Evolutionary conservation across 2,329 filamentous ascomycete genomes (phyloP).

Genomic region (Dothideomycetes sp.): DNA sequence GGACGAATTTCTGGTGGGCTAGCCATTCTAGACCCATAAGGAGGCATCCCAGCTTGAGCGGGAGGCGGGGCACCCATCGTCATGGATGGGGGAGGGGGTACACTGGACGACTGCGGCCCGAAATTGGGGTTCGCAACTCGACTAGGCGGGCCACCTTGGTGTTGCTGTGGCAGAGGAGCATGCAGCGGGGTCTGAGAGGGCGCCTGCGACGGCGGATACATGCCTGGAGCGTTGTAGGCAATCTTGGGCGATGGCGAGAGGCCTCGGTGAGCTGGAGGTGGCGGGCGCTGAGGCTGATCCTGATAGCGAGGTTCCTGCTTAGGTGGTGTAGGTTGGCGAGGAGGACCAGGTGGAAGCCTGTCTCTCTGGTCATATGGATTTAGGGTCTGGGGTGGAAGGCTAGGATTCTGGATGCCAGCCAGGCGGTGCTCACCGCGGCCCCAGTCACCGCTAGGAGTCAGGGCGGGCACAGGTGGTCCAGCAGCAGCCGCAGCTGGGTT

Average conservation of each 20-base stretch:
- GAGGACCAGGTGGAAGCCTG: constrained; percentile 49
- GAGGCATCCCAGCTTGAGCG: constrained; percentile 45
- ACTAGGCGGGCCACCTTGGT: constrained; percentile 15
- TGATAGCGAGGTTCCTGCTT: constrained; percentile 43
- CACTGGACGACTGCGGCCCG: constrained; percentile 26
- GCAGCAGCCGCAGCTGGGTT: constrained; percentile 40
- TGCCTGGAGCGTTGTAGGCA: constrained; percentile 36
- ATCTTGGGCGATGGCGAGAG: constrained; percentile 51
- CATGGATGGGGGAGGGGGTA: constrained; percentile 40
- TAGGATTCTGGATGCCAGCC: constrained; percentile 61
- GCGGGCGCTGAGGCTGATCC: constrained; percentile 24
- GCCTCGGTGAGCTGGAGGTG: constrained; percentile 42
- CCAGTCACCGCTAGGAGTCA: constrained; percentile 46
- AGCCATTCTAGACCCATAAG: constrained; percentile 56
- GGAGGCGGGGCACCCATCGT: constrained; percentile 41
- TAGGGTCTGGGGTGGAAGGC: constrained; percentile 52
- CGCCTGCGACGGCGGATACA: constrained; percentile 15
- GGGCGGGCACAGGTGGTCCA: constrained; percentile 50
- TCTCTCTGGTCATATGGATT: constrained; percentile 79
- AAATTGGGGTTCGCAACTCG: constrained; percentile 37
- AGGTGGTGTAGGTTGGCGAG: constrained; percentile 62
- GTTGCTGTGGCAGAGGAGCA: constrained; percentile 27
- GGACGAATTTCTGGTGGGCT: constrained; percentile 76
- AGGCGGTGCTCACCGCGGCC: constrained; percentile 49
- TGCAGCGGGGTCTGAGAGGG: constrained; percentile 33